Evolutionary conservation across 805 yeast genomes (phyloP).

Genomic region (Spathaspora hagerdaliae): DNA sequence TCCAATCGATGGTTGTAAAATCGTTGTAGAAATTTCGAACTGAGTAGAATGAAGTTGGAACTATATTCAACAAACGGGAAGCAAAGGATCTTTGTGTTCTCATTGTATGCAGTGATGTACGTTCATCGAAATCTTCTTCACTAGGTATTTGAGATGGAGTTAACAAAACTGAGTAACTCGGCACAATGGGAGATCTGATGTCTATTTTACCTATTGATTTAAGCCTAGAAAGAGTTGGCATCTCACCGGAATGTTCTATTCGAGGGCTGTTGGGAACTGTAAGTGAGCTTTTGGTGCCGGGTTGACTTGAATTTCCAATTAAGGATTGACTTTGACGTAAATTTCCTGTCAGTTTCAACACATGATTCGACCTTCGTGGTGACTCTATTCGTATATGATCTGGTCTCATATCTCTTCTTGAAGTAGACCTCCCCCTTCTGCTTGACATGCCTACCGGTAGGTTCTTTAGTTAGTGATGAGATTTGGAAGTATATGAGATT

Average conservation of each 20-base stretch:
- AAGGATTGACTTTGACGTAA: neutral
- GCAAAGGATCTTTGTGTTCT: conserved; percentile 11
- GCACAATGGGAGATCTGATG: conserved; percentile 15
- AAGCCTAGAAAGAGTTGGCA: conserved; percentile 7
- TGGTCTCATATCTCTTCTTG: neutral
- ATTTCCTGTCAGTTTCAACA: neutral
- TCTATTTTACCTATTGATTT: conserved; percentile 16
- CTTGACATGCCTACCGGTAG: neutral
- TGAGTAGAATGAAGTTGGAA: conserved; percentile 15
- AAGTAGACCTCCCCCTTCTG: neutral
- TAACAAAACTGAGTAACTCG: conserved; percentile 3
- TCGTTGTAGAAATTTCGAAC: conserved; percentile 48
- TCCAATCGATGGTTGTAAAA: conserved; percentile 62
- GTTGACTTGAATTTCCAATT: too few species aligned
- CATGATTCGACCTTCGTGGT: neutral
- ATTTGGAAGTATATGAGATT: too few species aligned
- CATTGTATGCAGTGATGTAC: conserved; percentile 9
- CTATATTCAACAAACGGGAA: conserved; percentile 11
- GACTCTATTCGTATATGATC: neutral
- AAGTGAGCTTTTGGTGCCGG: neutral
- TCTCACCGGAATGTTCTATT: neutral
- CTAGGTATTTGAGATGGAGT: neutral
- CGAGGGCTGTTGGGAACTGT: conserved; percentile 4
- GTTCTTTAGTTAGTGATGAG: too few species aligned
- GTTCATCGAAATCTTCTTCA: conserved; percentile 3